Percentiles rank a stretch among this genome's conserved stretches.
phyloP scores from a whole-genome alignment of 2,329 filamentous ascomycete species.

The Ophiocordyceps polyrhachis-furcata region DNA sequence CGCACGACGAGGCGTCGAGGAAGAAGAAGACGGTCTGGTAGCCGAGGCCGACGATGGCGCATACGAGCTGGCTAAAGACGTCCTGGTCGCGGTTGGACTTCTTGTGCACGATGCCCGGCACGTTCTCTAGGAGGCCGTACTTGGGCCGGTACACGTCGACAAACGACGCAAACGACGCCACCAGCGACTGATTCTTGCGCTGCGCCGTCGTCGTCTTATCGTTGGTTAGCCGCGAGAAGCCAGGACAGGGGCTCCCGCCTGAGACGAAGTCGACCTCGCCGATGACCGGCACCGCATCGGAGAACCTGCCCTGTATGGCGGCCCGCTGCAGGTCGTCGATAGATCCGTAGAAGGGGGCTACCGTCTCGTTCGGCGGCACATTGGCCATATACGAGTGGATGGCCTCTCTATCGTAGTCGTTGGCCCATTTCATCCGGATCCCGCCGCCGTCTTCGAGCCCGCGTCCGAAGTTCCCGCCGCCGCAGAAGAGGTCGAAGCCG shows the following conservation, averaged over 20 bases:
- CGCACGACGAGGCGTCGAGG: constrained; percentile 50
- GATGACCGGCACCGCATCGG: constrained; percentile 30
- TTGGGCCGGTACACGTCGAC: constrained; percentile 57
- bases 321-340: constrained; percentile 47
- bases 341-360: constrained; percentile 47
- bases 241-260: constrained; percentile 61
- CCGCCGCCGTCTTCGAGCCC: constrained; percentile 55
- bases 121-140: constrained; percentile 67
- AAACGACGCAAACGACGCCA: constrained; percentile 57
- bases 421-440: constrained; percentile 45
- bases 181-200: constrained; percentile 53
- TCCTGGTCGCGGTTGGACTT: constrained; percentile 32
- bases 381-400: constrained; percentile 63
- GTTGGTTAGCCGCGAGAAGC: constrained; percentile 47
- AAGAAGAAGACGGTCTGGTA: constrained; percentile 55
- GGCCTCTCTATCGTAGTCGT: constrained; percentile 45
- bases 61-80: constrained; percentile 55
- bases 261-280: constrained; percentile 51
- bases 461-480: constrained; percentile 58
- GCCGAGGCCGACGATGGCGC: constrained; percentile 53
- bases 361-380: constrained; percentile 14
- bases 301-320: constrained; percentile 32
- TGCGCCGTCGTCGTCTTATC: constrained; percentile 35
- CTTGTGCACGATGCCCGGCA: constrained; percentile 41
- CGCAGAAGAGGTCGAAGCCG: constrained; percentile 59